Percentiles rank a stretch among this genome's conserved stretches.
These are phyloP conservation scores for Saccharomyces uvarum DNA, from an alignment of 1,139 yeast species.

Conservation along the genomic window DNA sequence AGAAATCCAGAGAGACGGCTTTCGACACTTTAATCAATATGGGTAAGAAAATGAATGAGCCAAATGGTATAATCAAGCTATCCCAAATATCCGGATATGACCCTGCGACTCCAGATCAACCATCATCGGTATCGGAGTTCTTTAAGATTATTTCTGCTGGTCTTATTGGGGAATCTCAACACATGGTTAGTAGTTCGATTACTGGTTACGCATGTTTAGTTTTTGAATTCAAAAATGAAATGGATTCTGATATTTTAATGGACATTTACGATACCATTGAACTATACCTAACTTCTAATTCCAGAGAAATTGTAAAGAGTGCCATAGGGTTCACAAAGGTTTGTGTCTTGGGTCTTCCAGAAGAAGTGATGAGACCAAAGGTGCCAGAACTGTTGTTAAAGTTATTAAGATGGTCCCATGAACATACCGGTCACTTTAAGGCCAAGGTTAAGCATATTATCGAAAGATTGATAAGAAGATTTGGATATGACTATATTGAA, in stretches of 20 bases:
- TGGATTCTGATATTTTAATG: constrained; percentile 49
- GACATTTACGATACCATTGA: constrained; percentile 87
- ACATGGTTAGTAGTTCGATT: constrained; percentile 92
- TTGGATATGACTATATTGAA: constrained; percentile 77
- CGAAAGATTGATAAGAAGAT: constrained; percentile 83
- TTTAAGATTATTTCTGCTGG: constrained; percentile 96
- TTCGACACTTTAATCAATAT: constrained; percentile 68
- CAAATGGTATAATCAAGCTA: constrained; percentile 57
- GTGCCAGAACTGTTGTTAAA: constrained; percentile 60
- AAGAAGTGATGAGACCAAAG: constrained; percentile 62
- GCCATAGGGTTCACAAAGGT: constrained; percentile 93
- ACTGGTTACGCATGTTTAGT: constrained; percentile 83
- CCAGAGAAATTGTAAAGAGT: constrained; percentile 87
- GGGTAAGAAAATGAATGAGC: constrained; percentile 63
- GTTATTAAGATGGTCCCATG: constrained; percentile 88
- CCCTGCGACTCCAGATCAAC: constrained; percentile 44
- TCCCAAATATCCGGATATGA: constrained; percentile 65
- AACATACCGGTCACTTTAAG: constrained; percentile 90
- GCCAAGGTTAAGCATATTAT: constrained; percentile 85
- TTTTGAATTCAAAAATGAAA: constrained; percentile 69
- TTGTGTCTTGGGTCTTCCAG: constrained; percentile 77
- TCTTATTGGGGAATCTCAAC: constrained; percentile 85
- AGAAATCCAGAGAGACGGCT: constrained; percentile 79
- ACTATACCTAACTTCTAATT: constrained; percentile 79
- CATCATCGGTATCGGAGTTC: constrained; percentile 67